Conservation (phyloP, 2,329 filamentous ascomycete genomes). For the Epichloe uncinata region DNA sequence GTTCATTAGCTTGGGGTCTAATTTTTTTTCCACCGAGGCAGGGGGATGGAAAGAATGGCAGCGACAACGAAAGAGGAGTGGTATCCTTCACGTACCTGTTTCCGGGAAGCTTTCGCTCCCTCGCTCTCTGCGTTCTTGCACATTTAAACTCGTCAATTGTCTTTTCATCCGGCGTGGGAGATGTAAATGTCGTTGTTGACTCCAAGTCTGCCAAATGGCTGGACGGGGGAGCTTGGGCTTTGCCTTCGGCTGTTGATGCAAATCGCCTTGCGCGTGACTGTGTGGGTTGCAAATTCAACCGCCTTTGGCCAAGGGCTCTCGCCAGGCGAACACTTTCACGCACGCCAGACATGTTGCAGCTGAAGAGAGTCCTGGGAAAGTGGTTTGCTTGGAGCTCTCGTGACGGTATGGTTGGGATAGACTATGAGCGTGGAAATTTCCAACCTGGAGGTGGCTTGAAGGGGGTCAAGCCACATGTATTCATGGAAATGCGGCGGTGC, state of each 20-base stretch:
- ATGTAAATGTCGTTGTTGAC: slow-evolving; percentile 32
- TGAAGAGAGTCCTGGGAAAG: background rate
- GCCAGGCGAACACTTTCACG: slow-evolving; percentile 26
- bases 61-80: slow-evolving; percentile 16
- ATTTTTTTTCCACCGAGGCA: background rate
- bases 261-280: slow-evolving; percentile 24
- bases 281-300: slow-evolving; percentile 13
- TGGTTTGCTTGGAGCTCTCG: slow-evolving; percentile 1
- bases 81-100: slow-evolving; percentile 26
- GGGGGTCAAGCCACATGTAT: slow-evolving; percentile 11
- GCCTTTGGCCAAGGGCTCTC: slow-evolving; percentile 17
- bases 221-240: slow-evolving; percentile 13
- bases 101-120: slow-evolving; percentile 29
- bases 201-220: slow-evolving; percentile 36
- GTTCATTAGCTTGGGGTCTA: background rate
- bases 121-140: slow-evolving; percentile 21
- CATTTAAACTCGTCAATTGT: slow-evolving; percentile 27
- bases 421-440: slow-evolving; percentile 21
- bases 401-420: background rate
- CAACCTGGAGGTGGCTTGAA: slow-evolving; percentile 12
- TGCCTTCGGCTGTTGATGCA: slow-evolving; percentile 30
- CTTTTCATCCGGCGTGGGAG: slow-evolving; percentile 26
- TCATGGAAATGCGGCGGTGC: slow-evolving; percentile 4
- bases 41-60: slow-evolving; percentile 12
- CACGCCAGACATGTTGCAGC: slow-evolving; percentile 26